Conservation (phyloP, 371 early-diverging fungal genomes). For the Paraphysoderma sedebokerense region DNA sequence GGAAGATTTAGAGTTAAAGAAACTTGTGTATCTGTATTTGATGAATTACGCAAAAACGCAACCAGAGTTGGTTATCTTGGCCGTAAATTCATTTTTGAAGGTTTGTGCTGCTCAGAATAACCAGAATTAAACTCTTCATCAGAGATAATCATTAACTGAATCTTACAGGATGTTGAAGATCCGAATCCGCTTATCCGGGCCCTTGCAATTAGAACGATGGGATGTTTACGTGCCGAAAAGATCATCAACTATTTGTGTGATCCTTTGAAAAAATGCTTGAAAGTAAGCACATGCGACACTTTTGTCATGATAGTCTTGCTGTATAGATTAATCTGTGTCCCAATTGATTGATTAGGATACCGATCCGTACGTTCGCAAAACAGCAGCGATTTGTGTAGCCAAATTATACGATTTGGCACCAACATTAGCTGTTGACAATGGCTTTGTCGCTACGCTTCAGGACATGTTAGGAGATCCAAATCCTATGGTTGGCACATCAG, state of each 20-base stretch:
- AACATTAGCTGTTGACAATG: constrained; percentile 43
- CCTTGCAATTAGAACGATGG: constrained; percentile 92
- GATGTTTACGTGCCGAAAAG: constrained; percentile 86
- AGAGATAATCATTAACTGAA: background rate
- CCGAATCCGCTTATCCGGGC: constrained; percentile 87
- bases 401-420: constrained; percentile 69
- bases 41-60: constrained; percentile 85
- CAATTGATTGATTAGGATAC: constrained; percentile 14
- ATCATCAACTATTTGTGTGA: constrained; percentile 70
- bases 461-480: constrained; percentile 82
- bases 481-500: constrained; percentile 50
- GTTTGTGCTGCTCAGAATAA: constrained; percentile 24
- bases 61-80: constrained; percentile 92
- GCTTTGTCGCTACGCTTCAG: constrained; percentile 66
- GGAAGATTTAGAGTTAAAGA: constrained; percentile 83
- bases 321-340: background rate
- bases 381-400: constrained; percentile 60
- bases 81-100: constrained; percentile 92
- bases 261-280: constrained; percentile 28
- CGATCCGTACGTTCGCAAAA: constrained; percentile 41
- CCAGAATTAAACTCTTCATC: background rate
- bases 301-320: background rate
- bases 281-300: constrained; percentile 8
- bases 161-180: constrained; percentile 76
- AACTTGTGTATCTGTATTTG: constrained; percentile 58